Evolutionary conservation across 441 rosid species (phyloP), one percentile per base, ranked within the genome.

Genomic region (Populus trichocarpa): DNA sequence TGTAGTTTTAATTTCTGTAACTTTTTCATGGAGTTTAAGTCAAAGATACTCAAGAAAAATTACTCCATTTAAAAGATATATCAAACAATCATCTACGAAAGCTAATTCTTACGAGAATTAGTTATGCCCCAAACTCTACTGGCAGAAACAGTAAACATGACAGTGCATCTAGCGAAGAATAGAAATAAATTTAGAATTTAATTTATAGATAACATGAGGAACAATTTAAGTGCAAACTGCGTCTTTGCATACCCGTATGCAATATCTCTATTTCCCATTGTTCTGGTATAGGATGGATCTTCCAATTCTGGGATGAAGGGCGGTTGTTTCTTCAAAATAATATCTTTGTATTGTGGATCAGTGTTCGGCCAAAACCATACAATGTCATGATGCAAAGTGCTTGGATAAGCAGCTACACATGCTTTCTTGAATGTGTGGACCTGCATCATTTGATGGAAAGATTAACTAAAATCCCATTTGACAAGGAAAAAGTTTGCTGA

Each of bases 321-420:
- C 65, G 97, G 99, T 77, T 89, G 88, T 76, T 91, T 86, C 69
- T 85, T 89, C 57, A 57, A 77, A 40, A 90, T 74, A 65, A 92
- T 86, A 73, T 92, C 87, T 83, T 86, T 89, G 88, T 79, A 92
- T 42, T 82, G 86, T 75, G 98, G 93, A 85, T 93, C 98, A 76
- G 81, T 68, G 72, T 87, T 89, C 10, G 98, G 99, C 97, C 99
- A 95, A 88, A 95, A 89, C 99, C 98, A 95, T 50, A 95, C 80
- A 32, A 95, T 88, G 63, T 87, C 96, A 77, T 93, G 90, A 67
- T 93, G 95, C 75, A 93, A 88, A 1, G 81, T 75, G 77, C 85
- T 91, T 22, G 97, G 98, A 79, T 95, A 95, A 76, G 78, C 95
- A 66, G 89, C 86, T 23, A 80, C 98, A 80, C 97, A 91, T 64